A percentile compares a stretch with the other conserved stretches of the same genome.
These are phyloP conservation scores for Colletotrichum destructivum DNA, from an alignment of 2,329 filamentous ascomycete species.

Conservation along the genomic window DNA sequence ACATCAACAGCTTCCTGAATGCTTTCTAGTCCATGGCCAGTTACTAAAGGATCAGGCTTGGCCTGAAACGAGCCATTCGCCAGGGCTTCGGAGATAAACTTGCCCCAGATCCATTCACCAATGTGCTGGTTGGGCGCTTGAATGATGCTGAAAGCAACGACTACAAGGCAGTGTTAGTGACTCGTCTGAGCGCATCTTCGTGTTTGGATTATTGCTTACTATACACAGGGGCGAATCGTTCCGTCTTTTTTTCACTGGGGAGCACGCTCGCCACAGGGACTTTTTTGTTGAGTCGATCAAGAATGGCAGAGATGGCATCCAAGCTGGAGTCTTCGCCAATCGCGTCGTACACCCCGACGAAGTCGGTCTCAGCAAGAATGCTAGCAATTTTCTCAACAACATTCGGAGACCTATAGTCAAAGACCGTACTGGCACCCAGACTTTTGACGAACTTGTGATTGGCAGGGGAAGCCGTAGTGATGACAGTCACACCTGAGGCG, in stretches of 20 bases:
- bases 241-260: too few relatives aligned
- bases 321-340: not conserved
- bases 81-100: not conserved
- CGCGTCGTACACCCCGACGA: not conserved
- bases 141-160: not conserved
- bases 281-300: not conserved
- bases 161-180: not conserved
- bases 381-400: conserved; percentile 45
- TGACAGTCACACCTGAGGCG: conserved; percentile 61
- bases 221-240: too few relatives aligned
- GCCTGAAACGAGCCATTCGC: not conserved
- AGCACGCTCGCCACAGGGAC: not conserved
- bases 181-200: not conserved
- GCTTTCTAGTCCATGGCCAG: not conserved
- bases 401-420: conserved; percentile 58
- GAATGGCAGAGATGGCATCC: not conserved
- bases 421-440: conserved; percentile 60
- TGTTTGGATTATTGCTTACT: too few relatives aligned
- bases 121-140: too few relatives aligned
- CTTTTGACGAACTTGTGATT: conserved; percentile 60
- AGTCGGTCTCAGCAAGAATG: not conserved
- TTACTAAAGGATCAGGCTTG: not conserved
- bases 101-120: not conserved
- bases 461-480: conserved; percentile 57
- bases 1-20: not conserved